Percentiles rank a stretch among this genome's conserved stretches.
Conservation (phyloP, 2,329 filamentous ascomycete genomes). For the Didymella arachidicola region DNA sequence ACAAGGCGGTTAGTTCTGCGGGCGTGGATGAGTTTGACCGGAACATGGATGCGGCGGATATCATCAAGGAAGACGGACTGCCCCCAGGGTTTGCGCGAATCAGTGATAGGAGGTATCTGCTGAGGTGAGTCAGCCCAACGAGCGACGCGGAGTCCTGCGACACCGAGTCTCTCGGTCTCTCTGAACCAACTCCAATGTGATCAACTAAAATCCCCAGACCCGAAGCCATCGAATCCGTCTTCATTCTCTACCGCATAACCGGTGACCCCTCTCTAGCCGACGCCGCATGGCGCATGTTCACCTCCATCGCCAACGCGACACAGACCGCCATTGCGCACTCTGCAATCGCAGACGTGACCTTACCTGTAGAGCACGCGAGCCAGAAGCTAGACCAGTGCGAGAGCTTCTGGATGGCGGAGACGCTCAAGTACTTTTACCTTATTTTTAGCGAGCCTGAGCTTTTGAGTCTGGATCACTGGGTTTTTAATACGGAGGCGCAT, state of each 20-base stretch:
- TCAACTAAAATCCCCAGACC: slow-evolving; percentile 60
- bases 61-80: slow-evolving; percentile 52
- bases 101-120: slow-evolving; percentile 50
- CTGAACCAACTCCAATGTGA: neutral
- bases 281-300: slow-evolving; percentile 86
- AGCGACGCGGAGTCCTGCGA: neutral
- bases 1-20: slow-evolving; percentile 47
- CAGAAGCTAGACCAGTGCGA: slow-evolving; percentile 55
- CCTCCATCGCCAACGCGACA: slow-evolving; percentile 72
- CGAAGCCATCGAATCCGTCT: slow-evolving; percentile 87
- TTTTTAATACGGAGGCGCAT: slow-evolving; percentile 67
- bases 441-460: slow-evolving; percentile 75
- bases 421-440: slow-evolving; percentile 90
- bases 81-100: slow-evolving; percentile 53
- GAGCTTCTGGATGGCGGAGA: slow-evolving; percentile 91
- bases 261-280: slow-evolving; percentile 78
- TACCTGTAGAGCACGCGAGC: slow-evolving; percentile 37
- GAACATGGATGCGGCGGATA: slow-evolving; percentile 31
- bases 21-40: slow-evolving; percentile 24
- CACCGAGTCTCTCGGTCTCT: neutral
- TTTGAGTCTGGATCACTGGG: slow-evolving; percentile 72
- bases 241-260: slow-evolving; percentile 90
- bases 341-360: slow-evolving; percentile 71
- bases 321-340: slow-evolving; percentile 72
- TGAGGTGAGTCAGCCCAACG: slow-evolving; percentile 41